Conservation (phyloP, 192 early-diverging fungal genomes). For the Coemansia sp. region DNA sequence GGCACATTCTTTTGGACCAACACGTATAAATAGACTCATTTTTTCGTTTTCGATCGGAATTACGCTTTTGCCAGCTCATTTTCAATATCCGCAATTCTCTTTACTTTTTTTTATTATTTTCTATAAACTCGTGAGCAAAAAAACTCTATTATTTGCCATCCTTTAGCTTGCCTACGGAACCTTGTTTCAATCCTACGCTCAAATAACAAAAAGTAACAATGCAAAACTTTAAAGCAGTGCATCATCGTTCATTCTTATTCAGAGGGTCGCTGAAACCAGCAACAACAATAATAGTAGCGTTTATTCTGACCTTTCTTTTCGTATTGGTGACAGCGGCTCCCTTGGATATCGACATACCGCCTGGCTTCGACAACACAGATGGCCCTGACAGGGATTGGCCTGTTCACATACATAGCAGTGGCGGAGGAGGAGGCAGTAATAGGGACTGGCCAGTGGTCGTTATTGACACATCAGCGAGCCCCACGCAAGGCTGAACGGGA, state of each 20-base stretch:
- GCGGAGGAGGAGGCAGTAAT: conserved; percentile 7
- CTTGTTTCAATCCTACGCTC: too few relatives aligned
- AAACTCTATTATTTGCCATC: too few relatives aligned
- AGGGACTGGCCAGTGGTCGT: conserved; percentile 50
- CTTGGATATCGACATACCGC: neutral
- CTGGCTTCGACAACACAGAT: conserved; percentile 14
- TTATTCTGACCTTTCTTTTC: neutral
- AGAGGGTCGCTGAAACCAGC: neutral
- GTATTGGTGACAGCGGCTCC: conserved; percentile 7
- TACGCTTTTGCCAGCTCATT: too few relatives aligned
- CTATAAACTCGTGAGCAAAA: too few relatives aligned
- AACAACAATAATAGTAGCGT: neutral
- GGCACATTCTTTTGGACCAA: too few relatives aligned
- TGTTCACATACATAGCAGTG: conserved; percentile 25
- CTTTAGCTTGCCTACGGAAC: too few relatives aligned
- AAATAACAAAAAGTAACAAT: too few relatives aligned
- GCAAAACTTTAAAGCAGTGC: neutral
- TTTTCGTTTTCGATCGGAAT: too few relatives aligned
- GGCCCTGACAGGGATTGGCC: conserved; percentile 47
- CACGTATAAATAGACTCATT: too few relatives aligned
- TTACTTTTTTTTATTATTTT: too few relatives aligned
- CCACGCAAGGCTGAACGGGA: neutral
- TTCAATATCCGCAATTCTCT: too few relatives aligned
- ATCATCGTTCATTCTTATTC: neutral
- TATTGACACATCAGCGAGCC: conserved; percentile 14